Percentiles rank a stretch among this genome's conserved stretches.
Conservation (phyloP, 2,329 filamentous ascomycete species). For the Macroventuria anomochaeta region DNA sequence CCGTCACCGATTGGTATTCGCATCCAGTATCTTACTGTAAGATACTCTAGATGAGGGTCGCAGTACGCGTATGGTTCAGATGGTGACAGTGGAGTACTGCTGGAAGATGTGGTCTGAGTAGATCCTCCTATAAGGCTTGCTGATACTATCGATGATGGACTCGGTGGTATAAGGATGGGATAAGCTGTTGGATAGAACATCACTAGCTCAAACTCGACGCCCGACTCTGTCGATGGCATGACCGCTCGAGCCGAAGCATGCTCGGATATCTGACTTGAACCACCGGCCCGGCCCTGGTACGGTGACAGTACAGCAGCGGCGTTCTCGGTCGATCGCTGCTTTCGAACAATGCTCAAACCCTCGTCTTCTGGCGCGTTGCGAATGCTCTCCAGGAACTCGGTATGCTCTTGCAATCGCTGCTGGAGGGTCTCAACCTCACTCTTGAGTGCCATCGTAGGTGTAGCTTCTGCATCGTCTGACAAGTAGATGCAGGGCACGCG, state of each 20-base stretch:
- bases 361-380: slow-evolving; percentile 12
- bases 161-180: background rate
- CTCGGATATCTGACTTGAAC: background rate
- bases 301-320: background rate
- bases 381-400: slow-evolving; percentile 5
- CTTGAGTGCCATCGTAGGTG: slow-evolving; percentile 16
- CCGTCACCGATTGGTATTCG: slow-evolving; percentile 8
- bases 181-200: slow-evolving; percentile 11
- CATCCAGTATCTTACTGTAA: slow-evolving; percentile 15
- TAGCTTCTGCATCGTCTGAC: slow-evolving; percentile 16
- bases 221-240: slow-evolving; percentile 4
- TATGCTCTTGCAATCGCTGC: slow-evolving; percentile 9
- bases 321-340: background rate
- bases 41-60: slow-evolving; percentile 8
- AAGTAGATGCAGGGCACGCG: slow-evolving; percentile 11
- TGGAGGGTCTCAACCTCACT: slow-evolving; percentile 8
- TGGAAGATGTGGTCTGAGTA: background rate
- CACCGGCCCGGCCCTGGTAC: background rate
- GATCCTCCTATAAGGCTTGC: background rate
- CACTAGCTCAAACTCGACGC: slow-evolving; percentile 5
- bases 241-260: background rate
- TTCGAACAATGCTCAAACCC: slow-evolving; percentile 2
- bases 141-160: background rate
- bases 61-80: slow-evolving; percentile 1
- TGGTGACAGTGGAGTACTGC: background rate